These are phyloP conservation scores for Phellopilus nigrolimitatus DNA, from an alignment of 1,284 basidiomycete genomes.

Conservation along the genomic window DNA sequence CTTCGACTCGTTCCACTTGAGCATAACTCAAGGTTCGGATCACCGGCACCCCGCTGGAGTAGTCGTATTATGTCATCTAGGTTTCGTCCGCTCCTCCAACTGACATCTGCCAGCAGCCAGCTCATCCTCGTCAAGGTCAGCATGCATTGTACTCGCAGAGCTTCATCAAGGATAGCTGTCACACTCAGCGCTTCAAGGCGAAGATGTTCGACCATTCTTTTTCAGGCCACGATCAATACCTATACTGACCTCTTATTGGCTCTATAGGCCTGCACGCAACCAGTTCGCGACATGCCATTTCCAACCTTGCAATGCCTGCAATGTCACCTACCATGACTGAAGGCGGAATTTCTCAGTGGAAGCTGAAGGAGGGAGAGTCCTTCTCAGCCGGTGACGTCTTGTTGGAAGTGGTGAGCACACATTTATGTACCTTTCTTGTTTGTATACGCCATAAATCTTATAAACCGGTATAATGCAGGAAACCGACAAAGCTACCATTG, in stretches of 20 bases:
- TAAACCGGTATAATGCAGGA: conserved; percentile 53
- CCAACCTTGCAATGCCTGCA: conserved; percentile 82
- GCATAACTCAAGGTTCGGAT: too few relatives aligned
- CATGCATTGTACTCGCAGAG: conserved; percentile 4
- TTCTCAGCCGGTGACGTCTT: conserved; percentile 88
- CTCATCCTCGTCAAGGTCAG: not conserved
- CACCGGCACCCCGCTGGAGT: too few relatives aligned
- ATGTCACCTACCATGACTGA: conserved; percentile 99
- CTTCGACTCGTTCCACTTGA: not conserved
- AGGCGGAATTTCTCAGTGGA: conserved; percentile 92
- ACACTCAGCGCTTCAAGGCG: not conserved
- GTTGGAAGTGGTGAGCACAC: conserved; percentile 79
- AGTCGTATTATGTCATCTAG: not conserved
- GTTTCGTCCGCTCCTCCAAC: not conserved
- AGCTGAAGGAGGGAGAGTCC: conserved; percentile 83
- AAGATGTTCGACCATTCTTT: not conserved
- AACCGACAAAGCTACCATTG: conserved; percentile 98
- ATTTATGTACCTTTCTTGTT: conserved; percentile 1
- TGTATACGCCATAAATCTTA: conserved; percentile 11
- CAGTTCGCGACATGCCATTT: conserved; percentile 51
- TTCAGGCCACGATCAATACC: not conserved
- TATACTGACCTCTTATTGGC: not conserved
- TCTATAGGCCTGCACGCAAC: conserved; percentile 55
- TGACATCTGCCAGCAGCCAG: not conserved
- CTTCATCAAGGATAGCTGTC: not conserved